A percentile compares a stretch with the other conserved stretches of the same genome.
These are phyloP conservation scores for Aspergillus ostianus DNA, from an alignment of 495 filamentous ascomycete species.

Conservation along the genomic window DNA sequence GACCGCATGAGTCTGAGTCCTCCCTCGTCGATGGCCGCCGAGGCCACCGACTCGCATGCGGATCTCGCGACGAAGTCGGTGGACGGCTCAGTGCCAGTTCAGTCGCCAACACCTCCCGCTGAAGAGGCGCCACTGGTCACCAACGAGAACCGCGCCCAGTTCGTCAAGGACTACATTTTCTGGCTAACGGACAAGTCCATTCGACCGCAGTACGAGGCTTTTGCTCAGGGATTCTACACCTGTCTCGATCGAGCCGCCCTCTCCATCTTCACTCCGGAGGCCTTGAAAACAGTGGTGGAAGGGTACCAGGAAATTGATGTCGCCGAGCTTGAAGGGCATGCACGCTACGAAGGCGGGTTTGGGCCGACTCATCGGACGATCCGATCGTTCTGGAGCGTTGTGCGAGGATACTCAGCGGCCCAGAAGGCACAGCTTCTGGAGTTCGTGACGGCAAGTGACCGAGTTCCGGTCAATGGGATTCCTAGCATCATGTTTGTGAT, in stretches of 20 bases:
- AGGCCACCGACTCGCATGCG: constrained; percentile 21
- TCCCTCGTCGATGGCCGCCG: constrained; percentile 27
- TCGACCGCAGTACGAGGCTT: constrained; percentile 73
- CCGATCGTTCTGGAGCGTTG: constrained; percentile 78
- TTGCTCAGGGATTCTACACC: constrained; percentile 75
- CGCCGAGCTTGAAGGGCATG: constrained; percentile 60
- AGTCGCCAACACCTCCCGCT: constrained; percentile 24
- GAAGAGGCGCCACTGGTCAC: constrained; percentile 59
- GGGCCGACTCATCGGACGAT: constrained; percentile 64
- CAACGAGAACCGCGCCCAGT: constrained; percentile 70
- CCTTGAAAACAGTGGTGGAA: constrained; percentile 76
- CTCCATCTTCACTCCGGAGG: constrained; percentile 64
- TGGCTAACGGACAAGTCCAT: constrained; percentile 82
- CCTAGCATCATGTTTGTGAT: constrained; percentile 77
- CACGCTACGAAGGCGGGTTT: constrained; percentile 79
- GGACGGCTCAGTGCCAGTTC: constrained; percentile 15
- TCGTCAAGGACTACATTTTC: constrained; percentile 82
- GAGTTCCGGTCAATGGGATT: constrained; percentile 82
- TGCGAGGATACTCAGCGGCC: constrained; percentile 60
- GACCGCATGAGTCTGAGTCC: constrained; percentile 21
- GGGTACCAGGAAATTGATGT: constrained; percentile 78
- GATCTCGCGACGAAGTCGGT: constrained; percentile 22
- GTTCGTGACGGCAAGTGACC: constrained; percentile 92
- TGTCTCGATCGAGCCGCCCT: constrained; percentile 69
- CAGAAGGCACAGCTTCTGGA: constrained; percentile 74